Percentiles rank a stretch among this genome's conserved stretches.
Conservation (phyloP, 352 stramenopile species). For the Phytophthora cryptogea region DNA sequence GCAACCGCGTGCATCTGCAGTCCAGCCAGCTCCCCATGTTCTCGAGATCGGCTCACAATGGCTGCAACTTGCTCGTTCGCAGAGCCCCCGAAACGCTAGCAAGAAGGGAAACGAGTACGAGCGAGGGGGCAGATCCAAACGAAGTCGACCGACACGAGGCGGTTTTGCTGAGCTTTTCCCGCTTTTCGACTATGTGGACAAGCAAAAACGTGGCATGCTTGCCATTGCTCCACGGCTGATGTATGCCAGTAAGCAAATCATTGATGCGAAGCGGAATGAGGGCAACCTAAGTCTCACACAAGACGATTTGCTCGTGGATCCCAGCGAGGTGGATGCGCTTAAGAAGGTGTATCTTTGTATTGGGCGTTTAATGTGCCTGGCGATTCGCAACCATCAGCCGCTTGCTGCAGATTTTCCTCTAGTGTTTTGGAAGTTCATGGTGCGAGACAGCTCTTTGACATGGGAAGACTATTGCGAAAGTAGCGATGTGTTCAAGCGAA, state of each 20-base stretch:
- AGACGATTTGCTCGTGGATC: conserved; percentile 49
- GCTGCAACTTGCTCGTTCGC: conserved; percentile 56
- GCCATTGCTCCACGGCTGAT: conserved; percentile 37
- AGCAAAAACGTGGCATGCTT: conserved; percentile 38
- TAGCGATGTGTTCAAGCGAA: conserved; percentile 64
- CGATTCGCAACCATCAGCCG: conserved; percentile 74
- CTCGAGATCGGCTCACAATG: conserved; percentile 65
- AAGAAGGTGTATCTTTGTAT: conserved; percentile 69
- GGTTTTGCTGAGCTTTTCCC: conserved; percentile 51
- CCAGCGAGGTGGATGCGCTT: conserved; percentile 39
- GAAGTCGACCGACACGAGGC: conserved; percentile 4
- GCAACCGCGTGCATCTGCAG: conserved; percentile 3
- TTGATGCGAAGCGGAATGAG: conserved; percentile 42
- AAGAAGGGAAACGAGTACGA: conserved; percentile 13
- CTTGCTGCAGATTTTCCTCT: conserved; percentile 61
- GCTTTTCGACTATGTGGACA: conserved; percentile 54
- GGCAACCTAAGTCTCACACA: conserved; percentile 37
- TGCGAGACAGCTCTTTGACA: conserved; percentile 39
- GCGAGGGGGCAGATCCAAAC: conserved; percentile 5
- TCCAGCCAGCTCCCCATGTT: conserved; percentile 36
- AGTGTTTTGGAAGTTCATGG: conserved; percentile 76
- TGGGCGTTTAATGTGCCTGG: conserved; percentile 64
- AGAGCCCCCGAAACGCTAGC: conserved; percentile 25
- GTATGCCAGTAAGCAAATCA: conserved; percentile 35
- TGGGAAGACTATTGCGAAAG: conserved; percentile 68